Evolutionary conservation across 176 grass and related monocot genomes (phyloP), one percentile per base, ranked within the genome.

Genomic region (maize (Zea mays)): DNA sequence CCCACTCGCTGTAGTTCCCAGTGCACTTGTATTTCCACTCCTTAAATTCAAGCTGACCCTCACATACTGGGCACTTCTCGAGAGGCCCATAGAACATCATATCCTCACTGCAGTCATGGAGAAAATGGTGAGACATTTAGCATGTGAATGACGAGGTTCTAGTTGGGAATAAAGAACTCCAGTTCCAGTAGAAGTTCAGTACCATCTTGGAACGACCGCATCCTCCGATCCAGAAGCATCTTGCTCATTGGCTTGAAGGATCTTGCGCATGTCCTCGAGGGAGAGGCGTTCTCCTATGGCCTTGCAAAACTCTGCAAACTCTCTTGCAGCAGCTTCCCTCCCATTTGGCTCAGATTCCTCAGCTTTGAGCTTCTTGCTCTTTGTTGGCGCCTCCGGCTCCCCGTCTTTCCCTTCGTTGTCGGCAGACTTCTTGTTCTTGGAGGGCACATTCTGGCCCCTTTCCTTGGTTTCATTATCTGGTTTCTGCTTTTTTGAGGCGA

Each of bases 51-150:
- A 97, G 66, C 65, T 82, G 90, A 12, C 83, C 80, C 21, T 74
- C 47, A 58, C 94, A 94, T 49, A 80, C 6, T 45, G 82, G 82
- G 75, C 94, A 97, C 69, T 76, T 88, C 69, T 91, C 85, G 1
- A 92, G 73, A 14, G 89, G 87, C 4, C 94, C 91, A 56, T 88
- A 92, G 74, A 92, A 97, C 82, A 97, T 83, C 82, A 97, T 67
- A 83, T 94, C 89, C 76, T 81, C 90, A 75, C 94, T 97, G 72
- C 5, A 15, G 20, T 3, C 9, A 58, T 64, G 10, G 52, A 61
- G 43, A 27, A 67, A 79, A 56, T 56, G 3, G 16, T 65, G 3
- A 86, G 51, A 16, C 8, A 72, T 12, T 44, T 16, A 65, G 27
- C 10, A 27, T 71, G 20, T 21, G 62, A 44, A 51, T 10, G 17